Evolutionary conservation across 305 asterid species (phyloP), one percentile per base, ranked within the genome.

Genomic region (Fraxinus ornus): DNA sequence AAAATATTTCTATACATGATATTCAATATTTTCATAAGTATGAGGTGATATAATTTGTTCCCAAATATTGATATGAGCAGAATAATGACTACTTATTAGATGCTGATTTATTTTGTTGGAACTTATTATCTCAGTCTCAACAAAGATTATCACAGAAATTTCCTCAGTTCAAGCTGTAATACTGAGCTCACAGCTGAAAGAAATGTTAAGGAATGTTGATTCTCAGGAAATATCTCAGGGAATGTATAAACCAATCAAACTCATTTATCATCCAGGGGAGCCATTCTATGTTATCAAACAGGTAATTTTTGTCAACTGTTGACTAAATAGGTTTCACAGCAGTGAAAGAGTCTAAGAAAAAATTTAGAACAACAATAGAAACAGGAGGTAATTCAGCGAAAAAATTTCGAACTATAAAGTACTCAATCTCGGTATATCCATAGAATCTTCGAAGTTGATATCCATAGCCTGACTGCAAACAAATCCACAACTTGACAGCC

Each of bases 101-200:
- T 8, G 44, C 75, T 78, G 7, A 12, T 71, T 81, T 37, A 12
- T 17, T 17, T 21, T 66, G 75, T 49, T 78, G 78, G 49, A 10
- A 10, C 78, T 32, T 33, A 41, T 71, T 22, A 49, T 74, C 71
- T 81, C 92, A 95, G 98, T 83, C 49, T 85, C 95, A 9, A 78
- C 88, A 15, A 93, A 92, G 89, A 89, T 87, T 78, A 93, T 95
- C 80, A 85, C 94, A 47, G 90, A 88, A 78, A 92, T 94, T 85
- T 87, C 97, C 49, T 91, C 99, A 1, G 90, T 95, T 3, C 98
- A 91, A 91, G 93, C 93, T 72, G 94, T 90, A 35, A 85, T 95
- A 81, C 88, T 94, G 81, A 95, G 94, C 89, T 93, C 97, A 73
- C 98, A 94, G 88, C 87, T 95, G 84, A 92, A 90, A 83, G 94